Base-by-base conservation (phyloP, 305 asterid genomes). In the Rubia tinctorum region DNA sequence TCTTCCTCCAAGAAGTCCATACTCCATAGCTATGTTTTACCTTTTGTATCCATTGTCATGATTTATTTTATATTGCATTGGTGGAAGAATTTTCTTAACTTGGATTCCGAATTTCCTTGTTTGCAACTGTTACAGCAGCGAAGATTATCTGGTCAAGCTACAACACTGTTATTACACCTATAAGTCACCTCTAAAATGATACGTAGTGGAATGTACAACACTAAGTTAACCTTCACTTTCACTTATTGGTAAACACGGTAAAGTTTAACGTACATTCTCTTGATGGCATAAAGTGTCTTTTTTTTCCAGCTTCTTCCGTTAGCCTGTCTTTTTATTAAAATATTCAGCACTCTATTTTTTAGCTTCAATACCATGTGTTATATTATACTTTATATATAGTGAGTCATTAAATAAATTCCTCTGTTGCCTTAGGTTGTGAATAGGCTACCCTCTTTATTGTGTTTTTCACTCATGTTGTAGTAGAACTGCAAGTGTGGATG, bases 131-230 rank as follows among this genome's bases (percentile, higher is more conserved):
- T 64, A 81, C 96, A 8, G 96, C 93, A 45, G 88, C 96, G 47
- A 96, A 96, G 74, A 22, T 91, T 80, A 82, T 91, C 80, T 90
- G 95, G 97, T 85, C 96, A 17, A 93, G 97, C 78, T 91, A 91
- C 87, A 91, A 96, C 79, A 86, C 87, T 34, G 97, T 90, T 74
- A 87, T 91, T 77, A 91, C 83, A 51, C 96, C 95, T 71, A 96
- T 91, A 82, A 91, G 96, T 83, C 39, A 15, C 9, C 51, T 55
- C 43, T 17, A n/a, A 13, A 51, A 37, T 34, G 22, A 74, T 11
- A 42, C 2, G 30, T 27, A 27, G 30, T 27, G 30, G 30, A 27
- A 27, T 27, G 30, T 27, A 27, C 30, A 27, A 27, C 62, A 14
- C 25, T 2, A 51, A 45, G 20, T 65, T 40, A 13, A 5, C 43